A percentile compares a stretch with the other conserved stretches of the same genome.
Conservation (phyloP, 805 yeast species). For the Spathaspora passalidarum region DNA sequence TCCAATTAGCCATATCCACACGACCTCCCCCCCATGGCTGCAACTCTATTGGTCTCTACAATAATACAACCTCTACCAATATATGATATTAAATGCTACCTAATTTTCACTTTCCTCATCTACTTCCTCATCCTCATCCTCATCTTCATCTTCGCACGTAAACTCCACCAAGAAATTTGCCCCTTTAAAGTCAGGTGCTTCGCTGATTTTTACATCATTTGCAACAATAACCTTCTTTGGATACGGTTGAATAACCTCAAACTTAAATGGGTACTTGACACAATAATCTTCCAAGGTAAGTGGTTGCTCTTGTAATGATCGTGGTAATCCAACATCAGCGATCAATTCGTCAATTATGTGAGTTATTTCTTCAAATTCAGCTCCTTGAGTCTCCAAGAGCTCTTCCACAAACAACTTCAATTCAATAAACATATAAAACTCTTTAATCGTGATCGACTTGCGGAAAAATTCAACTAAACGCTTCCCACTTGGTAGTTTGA, state of each 20-base stretch:
- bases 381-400: slow-evolving; percentile 5
- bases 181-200: slow-evolving; percentile 29
- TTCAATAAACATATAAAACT: slow-evolving; percentile 51
- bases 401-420: slow-evolving; percentile 26
- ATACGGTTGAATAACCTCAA: slow-evolving; percentile 41
- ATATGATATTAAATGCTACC: too few species aligned
- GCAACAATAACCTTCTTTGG: slow-evolving; percentile 31
- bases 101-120: too few species aligned
- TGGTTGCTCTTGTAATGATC: slow-evolving; percentile 12
- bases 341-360: slow-evolving; percentile 9
- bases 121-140: slow-evolving; percentile 12
- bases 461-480: slow-evolving; percentile 45
- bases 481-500: slow-evolving; percentile 54
- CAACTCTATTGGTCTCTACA: too few species aligned
- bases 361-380: slow-evolving; percentile 1
- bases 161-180: slow-evolving; percentile 38
- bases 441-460: slow-evolving; percentile 36
- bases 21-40: not conserved
- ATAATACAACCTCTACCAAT: too few species aligned
- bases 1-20: not conserved
- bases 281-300: slow-evolving; percentile 20
- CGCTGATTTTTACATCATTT: slow-evolving; percentile 10
- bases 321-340: slow-evolving; percentile 10
- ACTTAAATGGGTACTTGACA: slow-evolving; percentile 24
- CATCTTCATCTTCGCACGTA: slow-evolving; percentile 20